Evolutionary conservation across 2,329 filamentous ascomycete genomes (phyloP), one percentile per base, ranked within the genome.

Genomic region (Fusarium ambrosium): DNA sequence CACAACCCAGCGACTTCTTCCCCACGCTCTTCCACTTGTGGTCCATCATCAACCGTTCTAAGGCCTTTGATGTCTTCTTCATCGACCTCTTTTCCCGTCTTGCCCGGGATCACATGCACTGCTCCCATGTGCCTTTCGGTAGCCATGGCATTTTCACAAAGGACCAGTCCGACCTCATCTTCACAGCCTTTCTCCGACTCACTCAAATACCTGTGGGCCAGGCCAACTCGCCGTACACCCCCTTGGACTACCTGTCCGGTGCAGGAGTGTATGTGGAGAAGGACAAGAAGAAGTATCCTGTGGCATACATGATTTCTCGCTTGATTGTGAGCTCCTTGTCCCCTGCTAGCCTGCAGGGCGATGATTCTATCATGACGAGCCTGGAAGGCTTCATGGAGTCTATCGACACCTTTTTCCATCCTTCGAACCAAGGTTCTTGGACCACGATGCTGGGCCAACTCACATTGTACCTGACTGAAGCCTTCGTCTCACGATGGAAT

Each of bases 401-500:
- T 4, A 93, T 98, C 56, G 97, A 99, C 82, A 99, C 97, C 1
- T 99, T 99, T 83, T 99, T 98, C 87, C 97, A 99, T 79, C 97
- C 97, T 3, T 99, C 97, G 3, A 99, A 99, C 82, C 94, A 96
- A 62, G 97, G 97, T 16, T 87, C 87, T 16, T 99, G 97, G 97
- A 97, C 96, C 2, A 95, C 92, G 78, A 93, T 96, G 74, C 86
- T 99, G 51, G 93, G 95, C 4, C 96, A 98, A 82, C 88, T 99
- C 64, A 94, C 97, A 6, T 95, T 95, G 81, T 98, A 97, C 82
- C 87, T 99, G 7, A 93, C 95, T 3, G 97, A 99, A 81, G 95
- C 97, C 79, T 99, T 99, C 82, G 94, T 99, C 51, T 97, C 97
- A 85, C 92, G 97, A 62, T 99, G 95, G 95, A 98, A 99, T 81